Evolutionary conservation across 192 early-diverging fungal species (phyloP).

Genomic region (Coemansia sp.): DNA sequence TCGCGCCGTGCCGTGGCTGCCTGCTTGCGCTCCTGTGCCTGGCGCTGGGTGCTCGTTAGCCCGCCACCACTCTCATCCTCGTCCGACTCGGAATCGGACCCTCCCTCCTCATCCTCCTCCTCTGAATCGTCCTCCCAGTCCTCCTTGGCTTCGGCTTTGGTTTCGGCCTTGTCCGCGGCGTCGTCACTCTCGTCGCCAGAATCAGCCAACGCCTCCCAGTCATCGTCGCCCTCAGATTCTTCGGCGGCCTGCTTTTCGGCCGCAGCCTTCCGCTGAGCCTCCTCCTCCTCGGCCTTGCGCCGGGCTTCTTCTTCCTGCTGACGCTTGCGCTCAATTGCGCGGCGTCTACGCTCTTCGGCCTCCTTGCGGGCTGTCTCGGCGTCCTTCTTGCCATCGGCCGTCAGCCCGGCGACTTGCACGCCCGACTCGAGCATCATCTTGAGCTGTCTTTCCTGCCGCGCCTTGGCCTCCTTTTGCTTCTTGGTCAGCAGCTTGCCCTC

Average conservation of each 20-base stretch:
- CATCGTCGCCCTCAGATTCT: conserved; percentile 55
- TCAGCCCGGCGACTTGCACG: conserved; percentile 61
- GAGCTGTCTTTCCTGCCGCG: conserved; percentile 62
- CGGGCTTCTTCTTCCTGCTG: conserved; percentile 32
- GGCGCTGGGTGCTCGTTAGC: conserved; percentile 59
- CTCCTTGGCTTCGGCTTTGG: background rate
- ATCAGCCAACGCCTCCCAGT: conserved; percentile 41
- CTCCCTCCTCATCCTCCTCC: conserved; percentile 55
- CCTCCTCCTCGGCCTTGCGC: conserved; percentile 49
- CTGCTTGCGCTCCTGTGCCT: conserved; percentile 66
- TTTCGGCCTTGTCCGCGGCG: conserved; percentile 51
- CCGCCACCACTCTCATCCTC: conserved; percentile 59
- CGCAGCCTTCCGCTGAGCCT: conserved; percentile 53
- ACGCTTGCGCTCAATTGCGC: conserved; percentile 34
- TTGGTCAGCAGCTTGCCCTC: conserved; percentile 91
- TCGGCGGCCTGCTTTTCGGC: conserved; percentile 58
- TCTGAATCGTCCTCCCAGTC: background rate
- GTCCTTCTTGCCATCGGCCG: conserved; percentile 11
- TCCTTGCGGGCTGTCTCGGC: conserved; percentile 11
- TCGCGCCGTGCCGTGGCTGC: conserved; percentile 73
- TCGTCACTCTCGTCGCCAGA: conserved; percentile 53
- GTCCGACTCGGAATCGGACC: conserved; percentile 45
- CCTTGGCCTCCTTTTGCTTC: conserved; percentile 84
- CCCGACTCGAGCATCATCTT: conserved; percentile 76
- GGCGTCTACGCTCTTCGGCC: conserved; percentile 43